Evolutionary conservation across 2,329 filamentous ascomycete genomes (phyloP), one percentile per base, ranked within the genome.

Genomic region (Cadophora gregata): DNA sequence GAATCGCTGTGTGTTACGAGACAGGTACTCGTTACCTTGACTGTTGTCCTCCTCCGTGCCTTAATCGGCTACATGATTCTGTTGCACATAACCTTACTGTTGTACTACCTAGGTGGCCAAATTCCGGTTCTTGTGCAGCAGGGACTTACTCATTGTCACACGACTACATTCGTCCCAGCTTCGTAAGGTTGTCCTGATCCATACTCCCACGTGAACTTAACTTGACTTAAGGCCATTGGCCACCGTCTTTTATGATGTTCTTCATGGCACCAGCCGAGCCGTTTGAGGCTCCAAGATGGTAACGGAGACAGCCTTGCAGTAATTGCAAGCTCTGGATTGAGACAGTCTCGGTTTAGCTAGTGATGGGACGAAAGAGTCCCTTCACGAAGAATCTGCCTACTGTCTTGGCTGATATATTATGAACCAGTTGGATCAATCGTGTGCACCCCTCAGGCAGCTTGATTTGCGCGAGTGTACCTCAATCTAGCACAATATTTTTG

Each of bases 211-310:
- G 16, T 25, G 12, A n/a, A n/a, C n/a, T n/a, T n/a, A n/a, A n/a
- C n/a, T n/a, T n/a, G n/a, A 10, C n/a, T 21, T n/a, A 33, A 7
- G 55, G 33, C 55, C 14, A 36, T 38, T 36, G 4, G 42, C 33
- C 55, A 36, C 33, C 42, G 31, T 42, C 21, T 58, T n/a, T 42
- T 25, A 24, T 38, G 55, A n/a, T 16, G 33, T 25, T 36, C 31
- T 58, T 25, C 21, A 38, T 33, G 55, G 55, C 31, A 38, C 31
- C 55, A 38, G 55, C 55, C 55, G 55, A 58, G 55, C 33, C 33
- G 55, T 25, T 58, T 42, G 21, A 58, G 38, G 12, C 10, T 27
- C 55, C 21, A 21, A 8, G 10, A 25, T 19, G 9, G 55, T 31
- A 42, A 27, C 27, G 42, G 31, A 27, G 31, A 12, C 33, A 42